A percentile compares a stretch with the other conserved stretches of the same genome.
phyloP scores from a whole-genome alignment of 768 basidiomycete genomes.

The Tylopilus vinaceipallidus region DNA sequence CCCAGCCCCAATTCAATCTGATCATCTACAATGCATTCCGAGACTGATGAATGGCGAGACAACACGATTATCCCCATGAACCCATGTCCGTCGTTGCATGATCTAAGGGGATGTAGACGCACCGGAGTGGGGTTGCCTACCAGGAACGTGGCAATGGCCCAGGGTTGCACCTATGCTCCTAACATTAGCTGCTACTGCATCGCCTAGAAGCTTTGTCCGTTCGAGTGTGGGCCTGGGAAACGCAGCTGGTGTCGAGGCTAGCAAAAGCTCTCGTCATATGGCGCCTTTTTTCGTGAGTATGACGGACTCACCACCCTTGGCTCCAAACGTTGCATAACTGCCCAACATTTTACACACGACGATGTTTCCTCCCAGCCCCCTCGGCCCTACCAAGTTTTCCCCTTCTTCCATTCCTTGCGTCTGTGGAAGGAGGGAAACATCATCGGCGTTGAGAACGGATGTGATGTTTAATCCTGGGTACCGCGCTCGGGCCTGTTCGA shows the following conservation, averaged over 20 bases:
- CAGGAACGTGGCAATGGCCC: slow-evolving; percentile 60
- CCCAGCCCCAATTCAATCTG: slow-evolving; percentile 48
- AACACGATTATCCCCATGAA: neutral
- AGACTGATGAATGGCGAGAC: neutral
- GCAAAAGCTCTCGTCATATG: neutral
- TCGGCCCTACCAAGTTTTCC: slow-evolving; percentile 42
- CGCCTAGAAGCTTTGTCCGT: slow-evolving; percentile 29
- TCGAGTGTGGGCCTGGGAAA: slow-evolving; percentile 11
- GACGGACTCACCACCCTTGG: slow-evolving; percentile 32
- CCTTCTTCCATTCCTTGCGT: slow-evolving; percentile 4
- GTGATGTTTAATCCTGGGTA: slow-evolving; percentile 36
- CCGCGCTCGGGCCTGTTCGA: slow-evolving; percentile 46
- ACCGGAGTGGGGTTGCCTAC: slow-evolving; percentile 27
- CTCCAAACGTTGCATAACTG: slow-evolving; percentile 38
- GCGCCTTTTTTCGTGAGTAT: slow-evolving; percentile 15
- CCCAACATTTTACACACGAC: slow-evolving; percentile 58
- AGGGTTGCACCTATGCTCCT: slow-evolving; percentile 41
- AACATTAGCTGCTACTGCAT: slow-evolving; percentile 31
- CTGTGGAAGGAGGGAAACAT: slow-evolving; percentile 45
- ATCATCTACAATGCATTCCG: slow-evolving; percentile 2
- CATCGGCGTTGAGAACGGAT: slow-evolving; percentile 53
- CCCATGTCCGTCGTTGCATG: neutral
- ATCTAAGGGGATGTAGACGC: neutral
- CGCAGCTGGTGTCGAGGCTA: neutral
- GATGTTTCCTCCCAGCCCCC: slow-evolving; percentile 47